Evolutionary conservation across 352 stramenopile genomes (phyloP).

Genomic region (Blastocystis sp.): DNA sequence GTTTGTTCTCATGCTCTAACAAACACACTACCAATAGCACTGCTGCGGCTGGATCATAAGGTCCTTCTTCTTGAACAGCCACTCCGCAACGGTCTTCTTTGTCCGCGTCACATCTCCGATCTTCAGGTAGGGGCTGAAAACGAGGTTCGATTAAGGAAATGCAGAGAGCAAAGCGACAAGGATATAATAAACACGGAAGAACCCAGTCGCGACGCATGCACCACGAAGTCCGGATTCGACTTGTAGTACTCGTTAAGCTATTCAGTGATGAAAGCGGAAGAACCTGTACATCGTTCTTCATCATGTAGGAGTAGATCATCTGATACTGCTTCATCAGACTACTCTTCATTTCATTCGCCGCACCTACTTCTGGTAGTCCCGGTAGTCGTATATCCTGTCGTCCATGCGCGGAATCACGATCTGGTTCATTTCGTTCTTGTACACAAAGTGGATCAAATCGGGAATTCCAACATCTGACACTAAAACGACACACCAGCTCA

Average conservation of each 20-base stretch:
- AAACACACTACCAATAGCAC: slow-evolving; percentile 45
- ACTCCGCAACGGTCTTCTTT: slow-evolving; percentile 21
- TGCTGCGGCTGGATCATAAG: slow-evolving; percentile 17
- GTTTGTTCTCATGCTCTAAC: too few species aligned
- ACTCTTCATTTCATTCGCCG: not conserved
- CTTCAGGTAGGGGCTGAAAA: slow-evolving; percentile 22
- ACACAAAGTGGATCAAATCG: slow-evolving; percentile 66
- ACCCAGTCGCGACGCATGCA: not conserved
- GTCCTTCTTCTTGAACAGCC: not conserved
- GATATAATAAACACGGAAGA: slow-evolving; percentile 35
- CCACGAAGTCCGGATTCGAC: not conserved
- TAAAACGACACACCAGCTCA: not conserved
- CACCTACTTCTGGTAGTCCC: slow-evolving; percentile 39
- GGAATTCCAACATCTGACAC: not conserved
- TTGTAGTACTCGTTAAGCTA: slow-evolving; percentile 54
- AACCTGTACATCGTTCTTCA: slow-evolving; percentile 5
- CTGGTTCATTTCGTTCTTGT: slow-evolving; percentile 52
- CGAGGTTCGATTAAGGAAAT: slow-evolving; percentile 2
- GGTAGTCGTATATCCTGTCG: slow-evolving; percentile 32
- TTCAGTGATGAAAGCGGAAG: too few species aligned
- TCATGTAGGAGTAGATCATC: slow-evolving; percentile 30
- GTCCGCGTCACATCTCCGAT: not conserved
- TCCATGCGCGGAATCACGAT: slow-evolving; percentile 33
- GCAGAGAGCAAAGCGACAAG: not conserved
- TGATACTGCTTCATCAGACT: slow-evolving; percentile 50